phyloP scores from a whole-genome alignment of 2,329 filamentous ascomycete genomes.

The Bertia moriformis region DNA sequence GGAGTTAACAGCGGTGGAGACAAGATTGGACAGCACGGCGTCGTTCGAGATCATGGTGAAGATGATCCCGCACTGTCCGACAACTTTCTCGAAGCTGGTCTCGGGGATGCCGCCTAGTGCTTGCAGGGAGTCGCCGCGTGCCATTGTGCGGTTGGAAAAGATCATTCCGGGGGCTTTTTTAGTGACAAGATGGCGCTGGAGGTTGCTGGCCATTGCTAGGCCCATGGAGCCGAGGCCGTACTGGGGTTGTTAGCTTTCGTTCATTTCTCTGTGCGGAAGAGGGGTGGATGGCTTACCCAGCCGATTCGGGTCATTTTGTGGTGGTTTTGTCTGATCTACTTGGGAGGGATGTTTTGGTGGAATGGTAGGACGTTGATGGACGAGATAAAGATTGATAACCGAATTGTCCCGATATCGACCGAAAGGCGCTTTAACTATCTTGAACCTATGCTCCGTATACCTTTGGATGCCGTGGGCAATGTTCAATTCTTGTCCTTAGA shows the following conservation, averaged over 20 bases:
- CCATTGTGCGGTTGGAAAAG: conserved; percentile 31
- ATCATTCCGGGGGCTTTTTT: conserved; percentile 11
- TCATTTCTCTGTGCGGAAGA: not conserved
- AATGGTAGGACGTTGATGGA: no score
- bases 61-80: conserved; percentile 14
- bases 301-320: not conserved
- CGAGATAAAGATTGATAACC: no score
- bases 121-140: conserved; percentile 19
- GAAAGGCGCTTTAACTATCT: no score
- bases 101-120: conserved; percentile 12
- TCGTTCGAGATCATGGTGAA: conserved; percentile 28
- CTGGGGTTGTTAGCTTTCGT: no score
- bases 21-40: conserved; percentile 16
- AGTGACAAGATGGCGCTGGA: conserved; percentile 23
- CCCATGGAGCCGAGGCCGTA: conserved; percentile 35
- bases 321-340: not conserved
- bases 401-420: no score
- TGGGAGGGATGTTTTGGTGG: not conserved
- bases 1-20: conserved; percentile 9
- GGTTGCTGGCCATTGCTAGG: conserved; percentile 29
- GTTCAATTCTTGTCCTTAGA: no score
- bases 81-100: conserved; percentile 10
- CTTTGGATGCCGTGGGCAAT: no score
- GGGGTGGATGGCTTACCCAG: conserved; percentile 1
- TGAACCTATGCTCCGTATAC: no score